Evolutionary conservation across 1,284 basidiomycete genomes (phyloP), one percentile per base, ranked within the genome.

Genomic region (Neonothopanus nambi): DNA sequence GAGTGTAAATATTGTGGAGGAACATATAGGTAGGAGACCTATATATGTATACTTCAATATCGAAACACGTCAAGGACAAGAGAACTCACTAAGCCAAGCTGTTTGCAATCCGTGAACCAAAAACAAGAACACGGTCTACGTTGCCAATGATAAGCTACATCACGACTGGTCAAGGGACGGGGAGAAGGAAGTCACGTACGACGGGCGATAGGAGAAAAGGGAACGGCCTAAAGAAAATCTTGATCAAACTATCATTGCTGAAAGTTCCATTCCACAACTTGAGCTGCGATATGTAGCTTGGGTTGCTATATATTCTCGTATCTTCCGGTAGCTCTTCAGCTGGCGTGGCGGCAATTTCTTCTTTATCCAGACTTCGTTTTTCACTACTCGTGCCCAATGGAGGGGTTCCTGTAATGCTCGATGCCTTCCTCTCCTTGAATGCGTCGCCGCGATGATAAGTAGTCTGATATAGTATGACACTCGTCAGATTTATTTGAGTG

Each of bases 141-240:
- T n/a, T 30, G 37, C n/a, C 18, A 39, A 49, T 21, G 15, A 12
- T 40, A 33, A 28, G 13, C 20, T 49, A 33, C 30, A 2, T 11
- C 13, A 7, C 24, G 33, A 33, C 17, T 13, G n/a, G 43, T 43
- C 42, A 37, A 9, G 15, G 18, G 5, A 48, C 21, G 7, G 21
- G 5, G 28, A 36, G 8, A 6, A 55, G 28, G 28, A 44, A 18
- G 13, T 39, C 17, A 63, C 71, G 57, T 58, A 75, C 74, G 38
- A 75, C 71, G 3, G 75, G 73, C 6, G 73, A 74, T 13, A 73
- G 58, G 15, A 75, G 49, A 54, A 76, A 74, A 12, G 73, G 72
- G 55, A 75, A 67, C 1, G 74, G 75, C 9, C 72, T 60, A 17
- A 73, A 52, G 49, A 72, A 67, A 4, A 75, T 59, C 57, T 61